Evolutionary conservation across 2,329 filamentous ascomycete genomes (phyloP).

Genomic region (Didymella lethalis): DNA sequence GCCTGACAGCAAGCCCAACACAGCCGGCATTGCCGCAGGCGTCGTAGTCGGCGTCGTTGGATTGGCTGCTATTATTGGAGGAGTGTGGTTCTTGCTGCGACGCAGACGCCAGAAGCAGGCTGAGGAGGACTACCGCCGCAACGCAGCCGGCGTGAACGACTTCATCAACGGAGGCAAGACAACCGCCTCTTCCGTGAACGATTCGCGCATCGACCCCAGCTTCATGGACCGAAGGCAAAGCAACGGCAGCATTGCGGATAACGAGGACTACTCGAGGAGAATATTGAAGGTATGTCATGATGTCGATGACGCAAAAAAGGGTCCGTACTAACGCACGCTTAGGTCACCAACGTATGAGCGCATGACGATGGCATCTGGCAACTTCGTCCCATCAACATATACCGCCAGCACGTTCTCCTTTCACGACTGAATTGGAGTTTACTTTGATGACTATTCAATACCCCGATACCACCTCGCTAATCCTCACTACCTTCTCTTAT

Average conservation of each 20-base stretch:
- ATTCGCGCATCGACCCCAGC: constrained; percentile 84
- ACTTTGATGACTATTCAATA: constrained; percentile 26
- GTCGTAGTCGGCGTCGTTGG: constrained; percentile 84
- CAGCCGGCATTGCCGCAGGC: constrained; percentile 85
- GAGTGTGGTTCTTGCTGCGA: constrained; percentile 75
- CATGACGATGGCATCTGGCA: constrained; percentile 23
- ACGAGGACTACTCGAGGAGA: constrained; percentile 94
- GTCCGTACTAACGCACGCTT: constrained; percentile 24
- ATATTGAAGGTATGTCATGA: constrained; percentile 79
- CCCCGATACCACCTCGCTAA: constrained; percentile 30
- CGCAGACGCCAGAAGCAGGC: constrained; percentile 78
- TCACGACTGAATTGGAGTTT: constrained; percentile 23
- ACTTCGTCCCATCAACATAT: constrained; percentile 15
- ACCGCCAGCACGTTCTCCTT: constrained; percentile 20
- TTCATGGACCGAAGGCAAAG: constrained; percentile 85
- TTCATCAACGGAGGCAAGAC: constrained; percentile 71
- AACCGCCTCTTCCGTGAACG: constrained; percentile 74
- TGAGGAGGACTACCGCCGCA: constrained; percentile 84
- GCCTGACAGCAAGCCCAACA: constrained; percentile 62
- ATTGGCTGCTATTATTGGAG: constrained; percentile 71
- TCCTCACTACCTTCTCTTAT: constrained; percentile 28
- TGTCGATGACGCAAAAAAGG: constrained; percentile 5
- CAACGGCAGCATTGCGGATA: constrained; percentile 95
- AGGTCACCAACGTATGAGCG: constrained; percentile 50
- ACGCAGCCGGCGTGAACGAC: constrained; percentile 77